Percentiles rank a stretch among this genome's conserved stretches.
Conservation (phyloP, 2,329 filamentous ascomycete genomes). For the Hymenoscyphus scutula region DNA sequence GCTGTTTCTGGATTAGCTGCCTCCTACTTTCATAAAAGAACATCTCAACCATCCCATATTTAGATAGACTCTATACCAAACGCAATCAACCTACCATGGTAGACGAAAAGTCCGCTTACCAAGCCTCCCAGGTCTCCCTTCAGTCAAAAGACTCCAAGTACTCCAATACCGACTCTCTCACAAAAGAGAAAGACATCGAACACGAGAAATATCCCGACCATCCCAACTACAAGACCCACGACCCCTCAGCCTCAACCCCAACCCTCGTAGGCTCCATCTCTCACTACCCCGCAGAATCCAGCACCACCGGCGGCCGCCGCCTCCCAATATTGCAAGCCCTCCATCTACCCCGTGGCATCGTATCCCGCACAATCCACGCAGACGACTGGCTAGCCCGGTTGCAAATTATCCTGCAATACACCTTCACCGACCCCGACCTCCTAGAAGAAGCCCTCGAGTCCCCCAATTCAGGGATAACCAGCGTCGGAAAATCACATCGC, state of each 20-base stretch:
- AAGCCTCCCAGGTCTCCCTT: too few relatives aligned
- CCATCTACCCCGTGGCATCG: neutral
- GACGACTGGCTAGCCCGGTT: constrained; percentile 14
- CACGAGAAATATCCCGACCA: neutral
- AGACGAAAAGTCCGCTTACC: too few relatives aligned
- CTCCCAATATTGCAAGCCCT: neutral
- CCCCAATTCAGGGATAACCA: constrained; percentile 19
- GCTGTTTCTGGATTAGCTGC: too few relatives aligned
- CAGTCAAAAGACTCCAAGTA: too few relatives aligned
- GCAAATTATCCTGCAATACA: constrained; percentile 20
- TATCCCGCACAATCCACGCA: neutral
- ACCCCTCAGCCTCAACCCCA: neutral
- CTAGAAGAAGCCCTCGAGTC: constrained; percentile 29
- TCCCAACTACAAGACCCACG: neutral
- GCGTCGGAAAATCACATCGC: constrained; percentile 18
- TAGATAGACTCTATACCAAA: too few relatives aligned
- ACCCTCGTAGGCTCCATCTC: neutral
- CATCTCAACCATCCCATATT: too few relatives aligned
- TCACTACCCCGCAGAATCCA: neutral
- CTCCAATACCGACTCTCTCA: too few relatives aligned
- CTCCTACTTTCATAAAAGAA: too few relatives aligned
- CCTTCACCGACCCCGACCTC: constrained; percentile 22
- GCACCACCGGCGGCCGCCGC: neutral
- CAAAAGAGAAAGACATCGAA: too few relatives aligned
- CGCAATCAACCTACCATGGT: too few relatives aligned